Conservation (phyloP, 2,329 filamentous ascomycete genomes). For the Beauveria brongniartii region DNA sequence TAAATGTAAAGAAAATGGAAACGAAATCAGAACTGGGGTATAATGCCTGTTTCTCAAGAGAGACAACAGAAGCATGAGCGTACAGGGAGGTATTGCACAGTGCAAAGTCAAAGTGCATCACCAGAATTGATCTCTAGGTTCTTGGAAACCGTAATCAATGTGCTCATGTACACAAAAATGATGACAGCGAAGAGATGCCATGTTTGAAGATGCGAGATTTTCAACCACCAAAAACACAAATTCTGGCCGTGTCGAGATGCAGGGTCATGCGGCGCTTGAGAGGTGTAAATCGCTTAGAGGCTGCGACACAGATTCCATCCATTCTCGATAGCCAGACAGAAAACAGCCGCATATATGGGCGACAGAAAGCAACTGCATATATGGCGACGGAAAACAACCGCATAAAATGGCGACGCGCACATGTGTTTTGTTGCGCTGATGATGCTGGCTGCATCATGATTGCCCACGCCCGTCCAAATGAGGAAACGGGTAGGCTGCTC, state of each 20-base stretch:
- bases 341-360: not conserved
- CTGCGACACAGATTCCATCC: not conserved
- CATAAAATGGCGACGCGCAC: not conserved
- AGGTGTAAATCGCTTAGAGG: too few relatives aligned
- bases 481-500: not conserved
- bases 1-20: not conserved
- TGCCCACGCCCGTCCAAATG: constrained; percentile 10
- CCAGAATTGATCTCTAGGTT: not conserved
- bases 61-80: constrained; percentile 3
- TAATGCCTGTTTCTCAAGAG: constrained; percentile 12
- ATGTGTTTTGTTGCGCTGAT: not conserved
- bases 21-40: constrained; percentile 8
- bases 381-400: too few relatives aligned
- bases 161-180: not conserved
- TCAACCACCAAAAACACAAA: not conserved
- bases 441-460: not conserved
- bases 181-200: not conserved
- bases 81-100: not conserved
- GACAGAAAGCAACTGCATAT: not conserved
- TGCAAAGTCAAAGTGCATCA: too few relatives aligned
- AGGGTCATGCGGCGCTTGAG: not conserved
- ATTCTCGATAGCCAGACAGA: not conserved
- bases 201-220: not conserved
- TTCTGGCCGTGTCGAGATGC: not conserved
- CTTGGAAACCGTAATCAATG: not conserved